phyloP scores from a whole-genome alignment of 192 early-diverging fungal species.

The Linnemannia exigua region DNA sequence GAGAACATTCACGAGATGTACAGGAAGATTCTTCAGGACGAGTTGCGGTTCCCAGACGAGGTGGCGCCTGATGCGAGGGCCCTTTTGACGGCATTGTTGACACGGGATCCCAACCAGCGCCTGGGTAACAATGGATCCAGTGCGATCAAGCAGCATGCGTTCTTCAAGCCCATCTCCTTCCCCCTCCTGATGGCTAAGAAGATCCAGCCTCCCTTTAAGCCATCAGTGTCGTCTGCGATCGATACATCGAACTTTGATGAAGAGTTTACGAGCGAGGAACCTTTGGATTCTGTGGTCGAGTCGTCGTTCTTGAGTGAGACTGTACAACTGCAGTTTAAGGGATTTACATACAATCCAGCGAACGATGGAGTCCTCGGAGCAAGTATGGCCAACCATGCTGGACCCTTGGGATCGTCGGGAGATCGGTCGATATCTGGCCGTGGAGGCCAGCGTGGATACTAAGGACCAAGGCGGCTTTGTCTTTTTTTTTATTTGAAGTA shows the following conservation, averaged over 20 bases:
- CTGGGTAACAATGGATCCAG: slow-evolving; percentile 91
- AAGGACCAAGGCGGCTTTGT: not conserved
- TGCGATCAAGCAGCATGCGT: slow-evolving; percentile 94
- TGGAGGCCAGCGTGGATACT: slow-evolving; percentile 6
- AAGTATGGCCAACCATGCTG: slow-evolving; percentile 56
- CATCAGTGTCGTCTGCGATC: slow-evolving; percentile 85
- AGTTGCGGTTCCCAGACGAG: slow-evolving; percentile 85
- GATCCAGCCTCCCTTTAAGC: slow-evolving; percentile 94
- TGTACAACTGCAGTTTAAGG: slow-evolving; percentile 95
- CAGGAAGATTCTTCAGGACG: slow-evolving; percentile 92
- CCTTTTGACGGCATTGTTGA: slow-evolving; percentile 81
- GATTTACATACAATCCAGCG: slow-evolving; percentile 90
- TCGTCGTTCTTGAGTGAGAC: slow-evolving; percentile 88
- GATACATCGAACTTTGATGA: slow-evolving; percentile 99
- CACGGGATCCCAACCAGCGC: slow-evolving; percentile 84
- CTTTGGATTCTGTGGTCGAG: slow-evolving; percentile 89
- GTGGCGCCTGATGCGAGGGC: slow-evolving; percentile 76
- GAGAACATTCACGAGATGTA: slow-evolving; percentile 97
- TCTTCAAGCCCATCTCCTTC: slow-evolving; percentile 96
- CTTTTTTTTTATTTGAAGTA: slow-evolving; percentile 29
- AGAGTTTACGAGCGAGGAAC: slow-evolving; percentile 94
- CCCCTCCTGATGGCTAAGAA: slow-evolving; percentile 88
- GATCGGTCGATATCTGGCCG: slow-evolving; percentile 26
- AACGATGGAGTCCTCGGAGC: slow-evolving; percentile 81
- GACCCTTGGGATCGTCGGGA: slow-evolving; percentile 25